phyloP scores from a whole-genome alignment of 805 yeast genomes.

The Zygosaccharomyces bailii region DNA sequence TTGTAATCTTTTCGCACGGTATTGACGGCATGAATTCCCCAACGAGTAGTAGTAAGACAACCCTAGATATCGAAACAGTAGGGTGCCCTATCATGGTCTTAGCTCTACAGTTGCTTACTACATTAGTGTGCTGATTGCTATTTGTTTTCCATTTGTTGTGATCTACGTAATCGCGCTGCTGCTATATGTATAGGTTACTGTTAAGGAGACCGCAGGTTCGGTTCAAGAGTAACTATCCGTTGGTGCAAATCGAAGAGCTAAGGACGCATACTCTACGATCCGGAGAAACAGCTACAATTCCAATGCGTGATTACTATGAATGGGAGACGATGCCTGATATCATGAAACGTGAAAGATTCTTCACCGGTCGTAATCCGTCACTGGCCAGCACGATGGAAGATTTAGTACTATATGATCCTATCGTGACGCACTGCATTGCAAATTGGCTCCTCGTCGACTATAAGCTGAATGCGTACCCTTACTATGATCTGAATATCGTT shows the following conservation, averaged over 20 bases:
- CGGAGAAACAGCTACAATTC: slow-evolving; percentile 12
- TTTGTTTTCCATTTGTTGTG: background rate
- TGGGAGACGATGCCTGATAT: slow-evolving; percentile 16
- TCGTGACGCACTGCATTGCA: slow-evolving; percentile 47
- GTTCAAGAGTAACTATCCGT: slow-evolving; percentile 14
- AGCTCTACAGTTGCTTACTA: background rate
- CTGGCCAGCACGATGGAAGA: slow-evolving; percentile 5
- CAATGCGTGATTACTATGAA: slow-evolving; percentile 21
- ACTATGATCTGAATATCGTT: slow-evolving; percentile 51
- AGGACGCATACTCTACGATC: slow-evolving; percentile 9
- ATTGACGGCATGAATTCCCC: background rate
- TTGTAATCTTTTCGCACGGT: slow-evolving; percentile 6
- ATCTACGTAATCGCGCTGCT: background rate
- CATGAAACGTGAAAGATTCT: slow-evolving; percentile 20
- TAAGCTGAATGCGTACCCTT: slow-evolving; percentile 63
- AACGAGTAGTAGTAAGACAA: background rate
- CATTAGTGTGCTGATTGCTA: background rate
- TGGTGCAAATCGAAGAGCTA: slow-evolving; percentile 16
- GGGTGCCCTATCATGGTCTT: slow-evolving; percentile 1
- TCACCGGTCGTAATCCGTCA: slow-evolving; percentile 10
- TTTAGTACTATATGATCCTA: slow-evolving; percentile 16
- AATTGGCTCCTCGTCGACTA: slow-evolving; percentile 70
- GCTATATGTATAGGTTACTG: slow-evolving; percentile 8
- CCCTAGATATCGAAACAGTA: no score
- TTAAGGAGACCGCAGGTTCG: slow-evolving; percentile 9